Evolutionary conservation across 164 flowering plant species (phyloP).

Genomic region (Buxus sempervirens): DNA sequence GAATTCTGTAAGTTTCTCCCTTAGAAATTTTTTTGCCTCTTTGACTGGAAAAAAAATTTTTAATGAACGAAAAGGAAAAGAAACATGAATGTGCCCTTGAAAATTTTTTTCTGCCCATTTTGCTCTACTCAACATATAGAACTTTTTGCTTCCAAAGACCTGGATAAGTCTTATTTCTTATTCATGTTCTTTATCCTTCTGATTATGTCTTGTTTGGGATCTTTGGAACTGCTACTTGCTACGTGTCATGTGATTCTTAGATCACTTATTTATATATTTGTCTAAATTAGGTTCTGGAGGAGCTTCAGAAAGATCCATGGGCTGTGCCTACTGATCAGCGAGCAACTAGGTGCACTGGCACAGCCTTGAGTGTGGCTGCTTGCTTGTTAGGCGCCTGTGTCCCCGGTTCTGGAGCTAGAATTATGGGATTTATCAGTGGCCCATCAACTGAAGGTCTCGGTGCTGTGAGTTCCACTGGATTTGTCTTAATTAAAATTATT

Average conservation of each 20-base stretch:
- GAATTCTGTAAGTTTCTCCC: conserved; percentile 46
- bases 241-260: not conserved
- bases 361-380: conserved; percentile 82
- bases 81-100: not conserved
- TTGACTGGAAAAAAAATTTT: no score
- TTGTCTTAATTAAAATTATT: not conserved
- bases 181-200: not conserved
- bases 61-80: not conserved
- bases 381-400: conserved; percentile 86
- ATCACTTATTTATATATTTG: not conserved
- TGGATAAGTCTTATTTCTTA: no score
- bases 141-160: not conserved
- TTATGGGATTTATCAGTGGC: conserved; percentile 93
- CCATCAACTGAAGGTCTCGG: conserved; percentile 93
- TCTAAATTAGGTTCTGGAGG: conserved; percentile 68
- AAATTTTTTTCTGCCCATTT: no score
- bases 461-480: conserved; percentile 54
- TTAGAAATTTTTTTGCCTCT: not conserved
- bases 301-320: conserved; percentile 95
- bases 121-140: no score
- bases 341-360: conserved; percentile 83
- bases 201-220: not conserved
- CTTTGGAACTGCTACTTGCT: not conserved
- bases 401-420: conserved; percentile 94
- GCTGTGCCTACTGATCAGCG: conserved; percentile 68